These are phyloP conservation scores for Russula olivacea DNA, from an alignment of 768 basidiomycete genomes.

Conservation along the genomic window DNA sequence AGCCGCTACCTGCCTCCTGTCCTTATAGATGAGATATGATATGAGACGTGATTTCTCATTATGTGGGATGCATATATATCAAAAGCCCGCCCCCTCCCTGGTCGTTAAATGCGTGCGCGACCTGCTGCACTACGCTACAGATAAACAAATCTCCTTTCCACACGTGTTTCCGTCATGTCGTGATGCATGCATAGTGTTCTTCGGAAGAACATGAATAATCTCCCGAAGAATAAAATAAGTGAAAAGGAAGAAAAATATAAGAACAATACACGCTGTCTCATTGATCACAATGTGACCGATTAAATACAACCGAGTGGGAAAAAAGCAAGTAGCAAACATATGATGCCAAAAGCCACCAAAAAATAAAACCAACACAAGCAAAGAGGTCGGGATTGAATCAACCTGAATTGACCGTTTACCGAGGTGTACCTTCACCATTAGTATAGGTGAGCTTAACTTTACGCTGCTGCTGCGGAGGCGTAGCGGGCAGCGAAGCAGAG, in stretches of 20 bases:
- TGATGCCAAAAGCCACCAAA: background rate
- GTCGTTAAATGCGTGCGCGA: background rate
- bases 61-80: background rate
- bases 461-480: constrained; percentile 25
- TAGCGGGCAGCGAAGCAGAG: constrained; percentile 11
- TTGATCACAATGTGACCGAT: background rate
- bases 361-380: too few relatives aligned
- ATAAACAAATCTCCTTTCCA: background rate
- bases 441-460: constrained; percentile 24
- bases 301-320: constrained; percentile 5
- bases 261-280: background rate
- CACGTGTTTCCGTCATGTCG: background rate
- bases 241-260: background rate
- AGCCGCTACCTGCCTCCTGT: too few relatives aligned
- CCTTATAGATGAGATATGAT: background rate
- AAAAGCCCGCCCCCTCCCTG: background rate
- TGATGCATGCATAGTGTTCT: background rate
- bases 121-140: constrained; percentile 7
- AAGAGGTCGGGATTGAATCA: background rate
- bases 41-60: background rate
- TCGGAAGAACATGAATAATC: background rate
- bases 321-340: background rate
- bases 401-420: background rate
- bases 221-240: background rate
- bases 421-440: constrained; percentile 17